Evolutionary conservation across 768 basidiomycete genomes (phyloP), one percentile per base, ranked within the genome.

Genomic region (Termitomyces sp.): DNA sequence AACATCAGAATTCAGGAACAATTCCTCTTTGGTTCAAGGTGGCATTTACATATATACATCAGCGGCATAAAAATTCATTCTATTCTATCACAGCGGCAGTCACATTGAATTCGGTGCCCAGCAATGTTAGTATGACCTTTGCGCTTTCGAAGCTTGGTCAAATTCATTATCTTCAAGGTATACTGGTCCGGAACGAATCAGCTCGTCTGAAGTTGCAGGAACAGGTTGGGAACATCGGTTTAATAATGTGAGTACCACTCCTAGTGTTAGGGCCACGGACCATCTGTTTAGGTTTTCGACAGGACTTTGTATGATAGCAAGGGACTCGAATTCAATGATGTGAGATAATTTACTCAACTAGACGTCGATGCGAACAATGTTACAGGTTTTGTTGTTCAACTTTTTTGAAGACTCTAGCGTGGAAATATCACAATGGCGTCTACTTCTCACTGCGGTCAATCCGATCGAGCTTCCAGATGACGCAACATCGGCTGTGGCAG

Each of bases 361-460:
- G 16, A 26, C 45, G 16, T 3, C 5, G 16, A 24, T 32, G 12
- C 22, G 45, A 12, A 55, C 6, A 12, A 4, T 36, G 10, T 8
- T 3, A 44, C 56, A 89, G 88, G 88, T 91, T 4, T 74, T 91
- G 3, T 64, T 91, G 12, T 90, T 85, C 63, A 84, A 91, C 60
- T 90, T 90, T 69, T 91, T 91, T 62, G 78, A 82, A 26, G 86
- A 88, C 61, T 91, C 89, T 0, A 62, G 65, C 0, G 69, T 81
- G 2, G 78, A 78, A 40, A 56, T 67, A 1, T 69, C 80, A 0
- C 83, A 84, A 47, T 90, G 88, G 88, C 74, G 85, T 9, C 74
- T 87, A 1, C 70, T 88, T 4, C 65, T 86, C 4, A 81, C 82
- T 50, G 73, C 68, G 1, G 53, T 77, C 0, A 66, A 73, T 34